phyloP scores from a whole-genome alignment of 345 rosid species.

The Hibiscus trionum region DNA sequence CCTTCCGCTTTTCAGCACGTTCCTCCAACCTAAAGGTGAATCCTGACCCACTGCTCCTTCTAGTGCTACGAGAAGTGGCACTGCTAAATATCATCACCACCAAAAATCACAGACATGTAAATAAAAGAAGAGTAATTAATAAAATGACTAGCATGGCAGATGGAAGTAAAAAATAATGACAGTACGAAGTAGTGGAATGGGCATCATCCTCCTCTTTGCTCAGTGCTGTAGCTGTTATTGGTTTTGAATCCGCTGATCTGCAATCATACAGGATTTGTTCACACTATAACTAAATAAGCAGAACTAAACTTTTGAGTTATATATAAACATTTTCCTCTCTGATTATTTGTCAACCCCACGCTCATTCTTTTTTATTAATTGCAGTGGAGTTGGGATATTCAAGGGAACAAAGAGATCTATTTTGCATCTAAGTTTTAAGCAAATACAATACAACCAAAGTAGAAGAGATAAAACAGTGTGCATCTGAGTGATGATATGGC shows the following conservation, averaged over 20 bases:
- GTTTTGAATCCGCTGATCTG: slow-evolving; percentile 54
- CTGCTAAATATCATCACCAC: slow-evolving; percentile 33
- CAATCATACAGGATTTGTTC: slow-evolving; percentile 2
- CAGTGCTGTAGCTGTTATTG: slow-evolving; percentile 25
- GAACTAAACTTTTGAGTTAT: not conserved
- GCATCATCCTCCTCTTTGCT: slow-evolving; percentile 80
- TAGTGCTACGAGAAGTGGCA: slow-evolving; percentile 48
- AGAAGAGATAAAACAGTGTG: not conserved
- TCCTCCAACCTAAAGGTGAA: slow-evolving; percentile 87
- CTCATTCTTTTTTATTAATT: too few relatives aligned
- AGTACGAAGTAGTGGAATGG: slow-evolving; percentile 78
- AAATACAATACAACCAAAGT: not conserved
- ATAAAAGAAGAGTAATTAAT: not conserved
- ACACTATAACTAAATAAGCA: not conserved
- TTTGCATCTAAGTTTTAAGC: not conserved
- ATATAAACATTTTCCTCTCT: too few relatives aligned
- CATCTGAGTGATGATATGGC: not conserved
- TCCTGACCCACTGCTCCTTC: slow-evolving; percentile 60
- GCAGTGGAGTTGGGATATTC: too few relatives aligned
- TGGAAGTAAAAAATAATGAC: slow-evolving; percentile 15
- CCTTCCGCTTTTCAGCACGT: slow-evolving; percentile 92
- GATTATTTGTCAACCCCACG: too few relatives aligned
- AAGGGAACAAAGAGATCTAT: not conserved
- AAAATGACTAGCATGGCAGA: not conserved
- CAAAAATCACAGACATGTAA: not conserved